Conservation (phyloP, 139 green algal species). For the Gonium pectorale region DNA sequence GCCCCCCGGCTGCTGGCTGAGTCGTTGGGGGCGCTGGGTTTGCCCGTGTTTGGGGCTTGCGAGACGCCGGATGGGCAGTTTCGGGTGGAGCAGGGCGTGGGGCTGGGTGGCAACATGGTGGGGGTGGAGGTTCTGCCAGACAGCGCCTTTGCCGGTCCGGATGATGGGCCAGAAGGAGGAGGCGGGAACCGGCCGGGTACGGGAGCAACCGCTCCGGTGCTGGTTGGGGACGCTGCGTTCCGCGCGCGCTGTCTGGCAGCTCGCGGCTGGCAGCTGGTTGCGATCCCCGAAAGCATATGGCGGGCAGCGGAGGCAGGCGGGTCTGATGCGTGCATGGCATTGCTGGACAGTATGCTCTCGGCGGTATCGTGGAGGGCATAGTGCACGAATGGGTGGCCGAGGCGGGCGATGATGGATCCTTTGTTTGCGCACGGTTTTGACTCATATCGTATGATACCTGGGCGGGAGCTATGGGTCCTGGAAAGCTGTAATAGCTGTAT, state of each 20-base stretch:
- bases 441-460: too few species aligned
- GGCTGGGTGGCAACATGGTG: not conserved
- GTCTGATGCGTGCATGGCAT: not conserved
- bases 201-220: not conserved
- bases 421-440: too few species aligned
- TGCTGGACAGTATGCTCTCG: not conserved
- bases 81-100: not conserved
- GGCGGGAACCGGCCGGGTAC: not conserved
- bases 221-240: slow-evolving; percentile 28
- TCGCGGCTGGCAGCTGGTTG: slow-evolving; percentile 20
- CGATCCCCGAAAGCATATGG: not conserved
- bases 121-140: slow-evolving; percentile 15
- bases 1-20: not conserved
- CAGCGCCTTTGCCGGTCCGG: not conserved
- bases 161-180: not conserved
- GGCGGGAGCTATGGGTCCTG: too few species aligned
- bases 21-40: not conserved
- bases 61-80: slow-evolving; percentile 8
- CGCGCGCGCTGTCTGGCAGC: not conserved
- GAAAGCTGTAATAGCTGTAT: too few species aligned
- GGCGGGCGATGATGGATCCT: too few species aligned
- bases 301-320: slow-evolving; percentile 1
- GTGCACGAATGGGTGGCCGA: too few species aligned
- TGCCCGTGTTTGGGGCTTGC: slow-evolving; percentile 7
- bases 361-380: too few species aligned